Evolutionary conservation across 1,139 yeast species (phyloP).

Genomic region (Blastobotrys niveus): DNA sequence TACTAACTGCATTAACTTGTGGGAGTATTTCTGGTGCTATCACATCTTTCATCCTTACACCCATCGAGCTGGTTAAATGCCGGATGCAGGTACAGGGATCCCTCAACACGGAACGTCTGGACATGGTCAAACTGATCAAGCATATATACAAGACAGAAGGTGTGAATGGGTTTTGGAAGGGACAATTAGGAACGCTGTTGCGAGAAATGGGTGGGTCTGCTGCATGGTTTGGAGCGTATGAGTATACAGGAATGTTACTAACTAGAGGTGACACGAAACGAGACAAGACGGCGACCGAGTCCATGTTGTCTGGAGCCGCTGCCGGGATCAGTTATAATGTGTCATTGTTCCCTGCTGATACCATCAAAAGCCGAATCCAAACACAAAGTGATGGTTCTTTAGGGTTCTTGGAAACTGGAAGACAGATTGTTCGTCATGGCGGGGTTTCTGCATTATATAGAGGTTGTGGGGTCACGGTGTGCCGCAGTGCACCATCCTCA

Average conservation of each 20-base stretch:
- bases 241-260: slow-evolving; percentile 44
- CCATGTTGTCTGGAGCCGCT: slow-evolving; percentile 70
- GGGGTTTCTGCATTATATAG: slow-evolving; percentile 69
- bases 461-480: slow-evolving; percentile 77
- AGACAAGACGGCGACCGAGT: slow-evolving; percentile 43
- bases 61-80: slow-evolving; percentile 84
- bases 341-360: slow-evolving; percentile 82
- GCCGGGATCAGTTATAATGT: slow-evolving; percentile 83
- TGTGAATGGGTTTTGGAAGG: slow-evolving; percentile 67
- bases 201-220: slow-evolving; percentile 90
- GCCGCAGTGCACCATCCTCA: slow-evolving; percentile 84
- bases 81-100: slow-evolving; percentile 65
- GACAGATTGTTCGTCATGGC: slow-evolving; percentile 40
- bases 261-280: slow-evolving; percentile 24
- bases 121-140: slow-evolving; percentile 7
- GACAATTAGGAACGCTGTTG: slow-evolving; percentile 75
- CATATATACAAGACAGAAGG: slow-evolving; percentile 44
- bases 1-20: slow-evolving; percentile 39
- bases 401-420: slow-evolving; percentile 37
- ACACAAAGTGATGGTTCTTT: slow-evolving; percentile 41
- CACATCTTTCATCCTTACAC: slow-evolving; percentile 82
- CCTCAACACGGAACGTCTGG: slow-evolving; percentile 7
- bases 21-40: slow-evolving; percentile 81
- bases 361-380: slow-evolving; percentile 83
- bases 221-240: slow-evolving; percentile 91